Base-by-base conservation (phyloP, 768 basidiomycete species). In the Tubosaeta sp. region DNA sequence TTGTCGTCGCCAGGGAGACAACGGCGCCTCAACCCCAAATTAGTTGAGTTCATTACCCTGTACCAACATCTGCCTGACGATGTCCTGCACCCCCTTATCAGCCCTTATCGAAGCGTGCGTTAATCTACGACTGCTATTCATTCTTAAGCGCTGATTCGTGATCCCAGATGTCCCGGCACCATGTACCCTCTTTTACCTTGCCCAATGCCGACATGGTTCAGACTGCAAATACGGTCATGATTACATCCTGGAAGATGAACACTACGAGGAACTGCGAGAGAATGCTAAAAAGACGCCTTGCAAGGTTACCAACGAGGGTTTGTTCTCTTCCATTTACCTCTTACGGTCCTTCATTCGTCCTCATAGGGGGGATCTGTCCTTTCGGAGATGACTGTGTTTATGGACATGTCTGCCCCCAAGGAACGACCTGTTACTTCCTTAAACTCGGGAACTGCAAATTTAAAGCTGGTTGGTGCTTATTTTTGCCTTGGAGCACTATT, bases 261-360 rank as follows among this genome's bases (percentile, higher is more conserved):
- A 86, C 53, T 79, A 77, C 52, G 64, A 70, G 48, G 76, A 80
- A 64, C 76, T 86, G 48, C 72, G 76, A 39, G 59, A 67, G 44
- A 84, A 81, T 50, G 82, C 84, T 1, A 83, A 76, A 66, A 82
- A 80, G 67, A 76, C 77, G 1, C 84, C 84, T 8, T 86, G 84
- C 66, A 80, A 80, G 22, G 68, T 76, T 46, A 64, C 75, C 49
- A 84, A 84, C 55, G 81, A 79, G 68, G 81, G 84, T 79, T 44
- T 53, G 71, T 25, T 53, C 48, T 34, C 34, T 48, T 31, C 26
- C 52, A 38, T 34, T 22, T 6, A 1, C 41, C 25, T 26, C 14
- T 33, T 26, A 17, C 37, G 51, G 0, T 27, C 29, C 55, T 42
- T 55, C 50, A 49, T 53, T 17, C 14, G 33, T 27, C 33, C 45